Evolutionary conservation across 306 rosid genomes (phyloP), one percentile per base, ranked within the genome.

Genomic region (Sechiopsis laciniata): DNA sequence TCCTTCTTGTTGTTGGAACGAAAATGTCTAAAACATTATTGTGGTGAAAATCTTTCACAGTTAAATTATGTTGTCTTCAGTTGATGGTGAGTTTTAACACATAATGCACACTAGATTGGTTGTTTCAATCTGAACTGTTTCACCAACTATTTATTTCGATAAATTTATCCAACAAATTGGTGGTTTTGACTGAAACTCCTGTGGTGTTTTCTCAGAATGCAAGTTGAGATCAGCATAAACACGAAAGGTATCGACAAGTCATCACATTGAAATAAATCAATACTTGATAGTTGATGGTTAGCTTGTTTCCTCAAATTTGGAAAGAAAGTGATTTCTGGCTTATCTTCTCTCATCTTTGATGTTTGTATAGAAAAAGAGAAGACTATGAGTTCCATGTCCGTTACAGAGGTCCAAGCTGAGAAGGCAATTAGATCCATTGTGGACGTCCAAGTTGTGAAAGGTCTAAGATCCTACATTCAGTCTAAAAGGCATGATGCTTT

Each of bases 211-310:
- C 59, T 57, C 92, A 94, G 98, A 88, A 94, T 94, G 98, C 98
- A 94, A 88, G 98, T 94, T 78, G 97, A 94, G 84, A 96, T 94
- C 55, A 88, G 95, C 83, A 94, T 89, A 81, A 86, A 80, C 90
- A 84, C 97, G 22, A 96, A 93, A 87, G 98, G 97, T 32, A 81
- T 89, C 67, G 84, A 79, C 53, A 87, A 84, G 82, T 89, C 55
- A 50, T 77, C 86, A 48, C 83, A 89, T 79, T 94, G 92, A 75
- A 94, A 90, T 75, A 97, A 91, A 77, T 89, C 86, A 72, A 90
- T 91, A 16, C 89, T 85, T 19, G 96, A 89, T 74, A 83, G 98
- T 85, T 19, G 96, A 89, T 74, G 83, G 98, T 90, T 83, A 83
- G 84, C 61, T 75, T 72, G 12, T 63, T 62, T 59, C 63, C 63